Base-by-base conservation (phyloP, 2,329 filamentous ascomycete genomes). In the Onygena corvina region DNA sequence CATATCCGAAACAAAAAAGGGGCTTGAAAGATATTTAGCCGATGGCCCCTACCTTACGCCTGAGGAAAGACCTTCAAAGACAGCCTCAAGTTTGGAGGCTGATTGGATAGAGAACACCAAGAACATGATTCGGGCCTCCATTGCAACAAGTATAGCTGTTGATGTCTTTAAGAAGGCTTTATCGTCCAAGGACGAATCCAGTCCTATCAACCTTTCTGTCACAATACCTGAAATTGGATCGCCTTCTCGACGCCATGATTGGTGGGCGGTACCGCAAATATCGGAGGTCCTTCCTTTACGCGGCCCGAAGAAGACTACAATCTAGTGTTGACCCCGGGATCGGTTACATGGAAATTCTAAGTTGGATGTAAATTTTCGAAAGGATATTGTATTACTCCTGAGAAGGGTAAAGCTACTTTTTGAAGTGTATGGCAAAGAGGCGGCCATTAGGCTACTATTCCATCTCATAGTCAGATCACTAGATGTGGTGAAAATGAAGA, bases 61-160 rank as follows among this genome's bases (percentile, higher is more conserved):
- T n/a, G 52, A 47, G 23, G 42, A 48, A 25, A 25, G 30, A 21
- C 18, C 50, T 42, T 18, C 40, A 33, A 30, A 27, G 34, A 65
- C 76, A 14, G 59, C 66, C 18, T 63, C 71, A 23, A 70, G 76
- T 52, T 65, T 62, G 38, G 74, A 83, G 56, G 76, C 75, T 8
- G 74, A 77, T 49, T 88, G 83, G 82, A 61, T 74, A 14, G 68
- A 67, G 18, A 72, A 77, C 18, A 69, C 76, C 8, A 82, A 79
- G 61, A 73, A 76, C 52, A 75, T 74, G 7, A 71, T 84, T 58
- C 80, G 79, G 58, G 78, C 83, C n/a, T 83, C 80, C 56, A 87
- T 89, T 53, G 79, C 79, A 6, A 73, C 81, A 0, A 79, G 78
- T 4, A 75, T 88, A 54, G 77, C 80, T 0, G 74, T 86, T 36